Evolutionary conservation across 352 stramenopile genomes (phyloP), one percentile per base, ranked within the genome.

Genomic region (Globisporangium parvum): DNA sequence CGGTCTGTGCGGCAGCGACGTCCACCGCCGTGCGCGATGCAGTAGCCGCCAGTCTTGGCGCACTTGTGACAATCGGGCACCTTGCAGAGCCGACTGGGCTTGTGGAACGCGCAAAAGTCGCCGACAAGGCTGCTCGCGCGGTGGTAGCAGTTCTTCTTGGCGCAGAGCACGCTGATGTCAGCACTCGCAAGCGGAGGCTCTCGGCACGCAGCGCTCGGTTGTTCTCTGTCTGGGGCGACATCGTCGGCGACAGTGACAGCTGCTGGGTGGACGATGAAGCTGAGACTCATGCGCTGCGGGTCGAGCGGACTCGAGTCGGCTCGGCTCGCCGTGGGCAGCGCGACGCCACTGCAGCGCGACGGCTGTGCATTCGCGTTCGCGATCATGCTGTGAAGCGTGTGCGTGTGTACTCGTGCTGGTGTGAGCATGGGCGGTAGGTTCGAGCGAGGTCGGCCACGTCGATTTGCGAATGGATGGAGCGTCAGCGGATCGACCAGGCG

Each of bases 31-130:
- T 88, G 78, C 3, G 78, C 75, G 59, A 88, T 87, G 60, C 78
- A 88, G 47, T 75, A 85, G 49, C 78, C 78, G 52, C 81, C 81
- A 0, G 77, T 88, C 68, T 92, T 92, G 69, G 82, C 80, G 47
- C 74, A 80, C 67, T 91, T 92, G 58, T 61, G 54, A 56, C 79
- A 89, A 39, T 70, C 71, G 15, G 69, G 68, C 10, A 83, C 66
- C 52, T 85, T 84, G 63, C 77, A 88, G 10, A 88, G 71, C 5
- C 76, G 76, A 53, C 76, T 87, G 39, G 73, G 76, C 61, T 87
- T 87, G 65, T 87, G 76, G 55, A 77, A 73, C 53, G 80, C 71
- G 41, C 76, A 87, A 63, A 84, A 87, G 12, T 69, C 62, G 3
- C 76, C 76, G 51, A 83, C 79, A 53, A 65, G 50, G 51, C 61